Evolutionary conservation across 495 filamentous ascomycete species (phyloP).

Genomic region (Opeltia flavorubescens): DNA sequence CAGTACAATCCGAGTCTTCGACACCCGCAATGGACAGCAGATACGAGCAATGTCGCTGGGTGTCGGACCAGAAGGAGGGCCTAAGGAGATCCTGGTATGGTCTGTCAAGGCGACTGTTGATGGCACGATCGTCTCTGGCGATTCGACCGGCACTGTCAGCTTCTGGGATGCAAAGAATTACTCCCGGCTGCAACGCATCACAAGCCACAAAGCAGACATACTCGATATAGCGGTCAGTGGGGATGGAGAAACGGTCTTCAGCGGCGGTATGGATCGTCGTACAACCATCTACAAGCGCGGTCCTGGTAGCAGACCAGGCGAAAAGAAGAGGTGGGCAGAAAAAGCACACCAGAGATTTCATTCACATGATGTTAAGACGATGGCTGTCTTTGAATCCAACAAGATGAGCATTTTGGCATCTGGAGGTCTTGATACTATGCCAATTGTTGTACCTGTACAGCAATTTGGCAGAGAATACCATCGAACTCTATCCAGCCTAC

Average conservation of each 20-base stretch:
- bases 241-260: constrained; percentile 75
- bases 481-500: constrained; percentile 60
- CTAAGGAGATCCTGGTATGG: constrained; percentile 84
- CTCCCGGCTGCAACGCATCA: constrained; percentile 68
- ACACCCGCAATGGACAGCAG: constrained; percentile 61
- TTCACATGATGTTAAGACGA: constrained; percentile 84
- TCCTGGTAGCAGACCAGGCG: constrained; percentile 38
- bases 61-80: constrained; percentile 54
- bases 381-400: constrained; percentile 77
- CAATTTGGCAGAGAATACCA: constrained; percentile 72
- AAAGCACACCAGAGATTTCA: constrained; percentile 73
- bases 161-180: constrained; percentile 92
- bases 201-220: constrained; percentile 79
- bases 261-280: constrained; percentile 78
- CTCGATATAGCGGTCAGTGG: constrained; percentile 65
- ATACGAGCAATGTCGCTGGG: constrained; percentile 75
- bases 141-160: constrained; percentile 81
- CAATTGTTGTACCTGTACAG: constrained; percentile 65
- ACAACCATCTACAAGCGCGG: constrained; percentile 62
- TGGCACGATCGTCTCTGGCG: constrained; percentile 84
- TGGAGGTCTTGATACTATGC: constrained; percentile 78
- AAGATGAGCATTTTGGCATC: constrained; percentile 78
- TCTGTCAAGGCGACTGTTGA: constrained; percentile 73
- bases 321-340: constrained; percentile 62
- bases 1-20: constrained; percentile 79